Evolutionary conservation across 805 yeast genomes (phyloP).

Genomic region (Starmerella cellae): DNA sequence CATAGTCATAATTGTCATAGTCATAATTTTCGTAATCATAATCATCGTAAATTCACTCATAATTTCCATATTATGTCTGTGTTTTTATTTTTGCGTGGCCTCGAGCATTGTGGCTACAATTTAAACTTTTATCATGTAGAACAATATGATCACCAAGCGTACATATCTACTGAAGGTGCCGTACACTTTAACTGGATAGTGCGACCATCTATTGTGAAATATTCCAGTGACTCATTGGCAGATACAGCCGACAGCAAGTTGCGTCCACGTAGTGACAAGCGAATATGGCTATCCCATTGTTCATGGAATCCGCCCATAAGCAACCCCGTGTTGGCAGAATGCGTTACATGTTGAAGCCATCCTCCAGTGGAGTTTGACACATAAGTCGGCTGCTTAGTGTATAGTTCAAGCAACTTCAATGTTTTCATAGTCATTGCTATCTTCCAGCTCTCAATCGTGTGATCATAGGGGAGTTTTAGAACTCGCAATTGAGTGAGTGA

Average conservation of each 20-base stretch:
- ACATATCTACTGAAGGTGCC: slow-evolving; percentile 4
- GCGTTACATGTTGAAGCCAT: not conserved
- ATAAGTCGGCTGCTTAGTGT: not conserved
- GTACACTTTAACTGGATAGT: slow-evolving; percentile 1
- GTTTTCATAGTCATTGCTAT: slow-evolving; percentile 8
- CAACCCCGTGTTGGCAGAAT: slow-evolving; percentile 10
- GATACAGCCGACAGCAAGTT: slow-evolving; percentile 11
- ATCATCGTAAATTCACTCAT: too few species aligned
- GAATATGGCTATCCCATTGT: slow-evolving; percentile 16
- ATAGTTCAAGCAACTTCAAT: slow-evolving; percentile 12
- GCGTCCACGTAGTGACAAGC: slow-evolving; percentile 17
- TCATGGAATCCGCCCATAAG: slow-evolving; percentile 17
- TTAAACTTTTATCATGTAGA: too few species aligned
- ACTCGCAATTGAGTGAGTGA: slow-evolving; percentile 5
- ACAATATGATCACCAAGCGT: not conserved
- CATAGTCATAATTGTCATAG: not conserved
- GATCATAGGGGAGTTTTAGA: slow-evolving; percentile 16
- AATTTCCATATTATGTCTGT: slow-evolving; percentile 1
- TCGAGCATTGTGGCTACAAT: not conserved
- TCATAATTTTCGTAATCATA: not conserved
- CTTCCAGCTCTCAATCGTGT: slow-evolving; percentile 16
- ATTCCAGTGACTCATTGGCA: slow-evolving; percentile 11
- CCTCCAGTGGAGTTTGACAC: not conserved
- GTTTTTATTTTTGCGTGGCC: not conserved
- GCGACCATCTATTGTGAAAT: slow-evolving; percentile 16